Evolutionary conservation across 75 land plant genomes (phyloP).

Genomic region (Adiantum capillusveneris): DNA sequence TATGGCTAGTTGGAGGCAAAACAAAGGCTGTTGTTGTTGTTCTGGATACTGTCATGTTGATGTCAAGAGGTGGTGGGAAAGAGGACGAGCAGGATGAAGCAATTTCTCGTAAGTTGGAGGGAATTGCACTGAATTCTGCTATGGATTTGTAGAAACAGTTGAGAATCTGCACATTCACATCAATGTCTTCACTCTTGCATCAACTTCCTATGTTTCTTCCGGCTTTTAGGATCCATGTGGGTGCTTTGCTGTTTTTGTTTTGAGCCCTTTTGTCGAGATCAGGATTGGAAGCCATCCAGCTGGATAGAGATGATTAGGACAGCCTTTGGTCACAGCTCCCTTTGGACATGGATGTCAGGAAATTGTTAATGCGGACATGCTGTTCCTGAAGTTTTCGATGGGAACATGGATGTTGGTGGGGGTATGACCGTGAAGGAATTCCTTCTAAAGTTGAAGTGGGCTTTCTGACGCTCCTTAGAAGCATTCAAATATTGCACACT

Average conservation of each 20-base stretch:
- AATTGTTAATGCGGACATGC: slow-evolving; percentile 97
- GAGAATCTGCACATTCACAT: slow-evolving; percentile 47
- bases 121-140: slow-evolving; percentile 66
- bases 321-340: slow-evolving; percentile 82
- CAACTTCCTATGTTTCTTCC: slow-evolving; percentile 54
- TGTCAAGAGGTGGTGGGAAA: slow-evolving; percentile 14
- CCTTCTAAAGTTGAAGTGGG: slow-evolving; percentile 80
- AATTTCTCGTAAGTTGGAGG: slow-evolving; percentile 56
- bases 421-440: slow-evolving; percentile 86
- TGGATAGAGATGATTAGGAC: slow-evolving; percentile 85
- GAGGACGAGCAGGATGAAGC: slow-evolving; percentile 53
- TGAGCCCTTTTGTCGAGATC: slow-evolving; percentile 86
- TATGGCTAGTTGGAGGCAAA: slow-evolving; percentile 8
- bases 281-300: slow-evolving; percentile 78
- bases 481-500: slow-evolving; percentile 89
- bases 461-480: slow-evolving; percentile 77
- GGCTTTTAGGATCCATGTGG: slow-evolving; percentile 77
- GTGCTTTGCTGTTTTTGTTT: slow-evolving; percentile 83
- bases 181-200: slow-evolving; percentile 32
- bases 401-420: slow-evolving; percentile 81
- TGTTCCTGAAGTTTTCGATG: slow-evolving; percentile 94
- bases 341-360: slow-evolving; percentile 99
- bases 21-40: slow-evolving; percentile 64
- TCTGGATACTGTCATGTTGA: slow-evolving; percentile 31
- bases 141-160: slow-evolving; percentile 58